phyloP scores from a whole-genome alignment of 1,139 yeast species.

The Zhuliangozyma blackwelliae region DNA sequence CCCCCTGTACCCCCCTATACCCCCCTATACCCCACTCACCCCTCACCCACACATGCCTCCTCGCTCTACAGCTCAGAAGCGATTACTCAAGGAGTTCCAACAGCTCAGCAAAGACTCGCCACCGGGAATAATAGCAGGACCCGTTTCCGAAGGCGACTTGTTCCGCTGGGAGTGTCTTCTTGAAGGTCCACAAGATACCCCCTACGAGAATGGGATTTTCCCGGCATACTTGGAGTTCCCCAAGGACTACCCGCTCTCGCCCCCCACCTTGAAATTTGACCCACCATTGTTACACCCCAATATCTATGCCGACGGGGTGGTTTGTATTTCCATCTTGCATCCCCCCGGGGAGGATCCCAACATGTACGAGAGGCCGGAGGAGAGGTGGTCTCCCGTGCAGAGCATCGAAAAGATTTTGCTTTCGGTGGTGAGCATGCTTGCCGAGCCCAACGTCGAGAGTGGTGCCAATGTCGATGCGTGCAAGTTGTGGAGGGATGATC shows the following conservation, averaged over 20 bases:
- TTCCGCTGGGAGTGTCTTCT: slow-evolving; percentile 88
- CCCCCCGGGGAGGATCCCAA: slow-evolving; percentile 97
- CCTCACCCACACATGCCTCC: slow-evolving; percentile 31
- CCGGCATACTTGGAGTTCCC: slow-evolving; percentile 85
- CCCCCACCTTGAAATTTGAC: slow-evolving; percentile 79
- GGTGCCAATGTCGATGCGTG: slow-evolving; percentile 98
- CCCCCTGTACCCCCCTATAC: no score
- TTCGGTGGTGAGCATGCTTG: slow-evolving; percentile 92
- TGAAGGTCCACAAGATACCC: slow-evolving; percentile 91
- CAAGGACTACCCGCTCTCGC: slow-evolving; percentile 84
- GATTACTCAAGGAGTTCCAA: slow-evolving; percentile 84
- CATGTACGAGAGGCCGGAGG: slow-evolving; percentile 91
- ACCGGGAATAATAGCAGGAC: slow-evolving; percentile 95
- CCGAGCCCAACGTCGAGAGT: slow-evolving; percentile 94
- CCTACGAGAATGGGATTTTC: slow-evolving; percentile 91
- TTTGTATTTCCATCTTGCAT: slow-evolving; percentile 90
- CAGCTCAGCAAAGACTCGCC: slow-evolving; percentile 84
- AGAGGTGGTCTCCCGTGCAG: slow-evolving; percentile 97
- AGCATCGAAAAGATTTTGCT: slow-evolving; percentile 90
- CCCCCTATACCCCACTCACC: no score
- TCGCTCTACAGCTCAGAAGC: slow-evolving; percentile 71
- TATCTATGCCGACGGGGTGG: slow-evolving; percentile 90
- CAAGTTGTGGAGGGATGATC: slow-evolving; percentile 86
- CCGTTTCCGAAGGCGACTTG: slow-evolving; percentile 73
- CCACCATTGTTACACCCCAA: slow-evolving; percentile 91